Evolutionary conservation across 345 rosid species (phyloP), one percentile per base, ranked within the genome.

Genomic region (Gossypium bickii): DNA sequence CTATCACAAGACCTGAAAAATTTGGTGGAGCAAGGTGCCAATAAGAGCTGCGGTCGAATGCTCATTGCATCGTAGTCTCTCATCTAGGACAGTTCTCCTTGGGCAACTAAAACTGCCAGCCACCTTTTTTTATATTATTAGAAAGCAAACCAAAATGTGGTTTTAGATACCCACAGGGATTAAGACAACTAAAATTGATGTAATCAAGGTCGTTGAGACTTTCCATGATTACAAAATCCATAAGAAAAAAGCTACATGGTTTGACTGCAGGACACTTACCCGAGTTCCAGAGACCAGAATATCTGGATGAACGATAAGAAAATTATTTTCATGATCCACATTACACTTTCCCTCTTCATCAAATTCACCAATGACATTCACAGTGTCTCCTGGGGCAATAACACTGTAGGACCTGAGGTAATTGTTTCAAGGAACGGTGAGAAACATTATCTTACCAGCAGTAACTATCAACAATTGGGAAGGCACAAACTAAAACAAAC

Each of bases 11-110:
- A 94, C 98, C 98, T 94, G 97, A 85, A 91, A 95, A 81, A 93
- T 77, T 85, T 95, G 97, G 84, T 93, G 98, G 78, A 91, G 85
- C 93, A 95, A 82, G 82, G 94, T 95, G 71, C 99, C 98, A 75
- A 88, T 82, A 70, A 95, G 85, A 75, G 99, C 98, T 62, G 89
- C 87, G 65, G 80, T 81, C 53, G 98, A 88, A 77, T 90, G 84
- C 77, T 91, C 99, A 84, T 74, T 79, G 80, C 82, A 66, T 85
- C 87, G 90, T 78, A 95, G 80, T 86, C 99, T 89, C 88, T 95
- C 98, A 80, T 95, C 98, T 74, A 95, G 88, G 77, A 95, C 90
- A 43, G 89, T 83, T 79, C 98, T 86, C 81, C 99, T 88, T 17
- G 92, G 89, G 81, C 99, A 95, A 81, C 78, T 79, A 71, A 91